phyloP scores from a whole-genome alignment of 2,329 filamentous ascomycete species.

The Colletotrichum navitas region DNA sequence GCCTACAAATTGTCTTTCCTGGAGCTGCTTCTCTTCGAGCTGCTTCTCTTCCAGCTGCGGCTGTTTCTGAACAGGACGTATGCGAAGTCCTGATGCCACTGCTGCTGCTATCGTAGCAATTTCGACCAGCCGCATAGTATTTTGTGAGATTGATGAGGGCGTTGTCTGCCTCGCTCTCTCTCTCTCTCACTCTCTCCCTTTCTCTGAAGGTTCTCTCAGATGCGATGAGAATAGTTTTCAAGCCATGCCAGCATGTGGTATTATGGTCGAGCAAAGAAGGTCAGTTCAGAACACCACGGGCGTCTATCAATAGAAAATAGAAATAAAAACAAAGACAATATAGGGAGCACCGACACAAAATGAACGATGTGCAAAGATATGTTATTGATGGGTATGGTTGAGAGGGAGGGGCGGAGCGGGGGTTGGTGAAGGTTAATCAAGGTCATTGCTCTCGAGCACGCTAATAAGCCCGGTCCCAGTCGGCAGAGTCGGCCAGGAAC shows the following conservation, averaged over 20 bases:
- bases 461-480: constrained; percentile 14
- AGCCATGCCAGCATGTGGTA: constrained; percentile 39
- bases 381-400: neutral
- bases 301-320: neutral
- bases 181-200: constrained; percentile 2
- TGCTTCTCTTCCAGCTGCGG: constrained; percentile 5
- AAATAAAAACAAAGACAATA: neutral
- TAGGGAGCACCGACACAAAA: neutral
- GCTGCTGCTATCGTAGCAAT: constrained; percentile 28
- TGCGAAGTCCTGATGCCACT: constrained; percentile 27
- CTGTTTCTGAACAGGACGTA: constrained; percentile 1
- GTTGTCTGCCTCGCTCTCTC: neutral
- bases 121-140: constrained; percentile 32
- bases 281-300: neutral
- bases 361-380: constrained; percentile 4
- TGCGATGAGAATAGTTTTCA: constrained; percentile 14
- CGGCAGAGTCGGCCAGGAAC: constrained; percentile 21
- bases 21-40: constrained; percentile 8
- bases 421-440: constrained; percentile 35
- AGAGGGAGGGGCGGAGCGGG: constrained; percentile 16
- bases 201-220: neutral
- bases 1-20: constrained; percentile 3
- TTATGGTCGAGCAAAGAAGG: neutral
- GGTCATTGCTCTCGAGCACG: neutral
- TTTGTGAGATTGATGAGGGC: constrained; percentile 2